phyloP scores from a whole-genome alignment of 306 rosid species.

The Cucurbita maxima region DNA sequence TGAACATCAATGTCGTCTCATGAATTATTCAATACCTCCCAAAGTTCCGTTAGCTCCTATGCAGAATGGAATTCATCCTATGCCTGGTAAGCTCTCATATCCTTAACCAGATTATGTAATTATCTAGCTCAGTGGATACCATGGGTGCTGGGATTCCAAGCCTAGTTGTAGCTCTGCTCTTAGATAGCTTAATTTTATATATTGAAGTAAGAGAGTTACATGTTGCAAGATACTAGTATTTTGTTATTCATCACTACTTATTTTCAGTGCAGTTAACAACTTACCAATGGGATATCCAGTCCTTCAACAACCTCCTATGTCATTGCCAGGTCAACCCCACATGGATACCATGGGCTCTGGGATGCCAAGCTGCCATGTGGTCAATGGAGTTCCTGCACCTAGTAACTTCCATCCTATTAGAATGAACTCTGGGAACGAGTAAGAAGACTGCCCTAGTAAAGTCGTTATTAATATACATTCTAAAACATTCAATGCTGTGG shows the following conservation, averaged over 20 bases:
- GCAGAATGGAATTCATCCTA: conserved; percentile 91
- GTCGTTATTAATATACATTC: background rate
- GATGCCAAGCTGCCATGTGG: conserved; percentile 72
- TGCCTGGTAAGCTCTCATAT: conserved; percentile 62
- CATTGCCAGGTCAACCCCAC: conserved; percentile 66
- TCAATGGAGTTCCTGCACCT: conserved; percentile 87
- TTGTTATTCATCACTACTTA: conserved; percentile 38
- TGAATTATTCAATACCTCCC: conserved; percentile 58
- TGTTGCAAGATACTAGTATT: background rate
- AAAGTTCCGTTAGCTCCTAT: conserved; percentile 94
- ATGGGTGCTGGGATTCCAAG: background rate
- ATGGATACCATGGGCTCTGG: conserved; percentile 57
- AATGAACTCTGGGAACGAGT: conserved; percentile 73
- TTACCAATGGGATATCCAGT: conserved; percentile 91
- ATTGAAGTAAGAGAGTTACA: background rate
- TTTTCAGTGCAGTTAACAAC: conserved; percentile 91
- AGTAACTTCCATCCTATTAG: conserved; percentile 70
- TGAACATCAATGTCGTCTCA: conserved; percentile 72
- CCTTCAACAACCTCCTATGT: conserved; percentile 60
- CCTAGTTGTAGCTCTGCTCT: background rate
- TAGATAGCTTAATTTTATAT: background rate
- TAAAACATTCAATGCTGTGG: background rate
- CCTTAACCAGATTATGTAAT: background rate
- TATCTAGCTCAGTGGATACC: background rate
- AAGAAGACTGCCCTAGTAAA: conserved; percentile 17